phyloP scores from a whole-genome alignment of 129 eudicot species.

The Daucus carota region DNA sequence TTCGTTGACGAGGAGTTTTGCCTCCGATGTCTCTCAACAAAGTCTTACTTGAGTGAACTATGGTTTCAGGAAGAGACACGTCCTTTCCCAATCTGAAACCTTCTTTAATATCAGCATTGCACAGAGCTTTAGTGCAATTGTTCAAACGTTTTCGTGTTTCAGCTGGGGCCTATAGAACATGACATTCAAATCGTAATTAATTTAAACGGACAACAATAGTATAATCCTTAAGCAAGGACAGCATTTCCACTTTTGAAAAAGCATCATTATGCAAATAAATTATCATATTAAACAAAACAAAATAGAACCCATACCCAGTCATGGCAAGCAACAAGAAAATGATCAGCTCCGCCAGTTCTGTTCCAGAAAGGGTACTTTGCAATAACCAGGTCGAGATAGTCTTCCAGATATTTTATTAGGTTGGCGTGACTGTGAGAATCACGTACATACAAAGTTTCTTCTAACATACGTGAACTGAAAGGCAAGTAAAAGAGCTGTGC shows the following conservation, averaged over 20 bases:
- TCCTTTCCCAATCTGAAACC: slow-evolving; percentile 79
- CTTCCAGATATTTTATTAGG: slow-evolving; percentile 36
- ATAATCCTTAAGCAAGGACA: not conserved
- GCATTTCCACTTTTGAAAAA: too few relatives aligned
- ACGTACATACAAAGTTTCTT: slow-evolving; percentile 39
- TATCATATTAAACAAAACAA: too few relatives aligned
- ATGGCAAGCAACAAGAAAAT: slow-evolving; percentile 91
- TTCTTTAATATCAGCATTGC: slow-evolving; percentile 71
- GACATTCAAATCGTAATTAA: not conserved
- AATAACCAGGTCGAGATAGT: slow-evolving; percentile 41
- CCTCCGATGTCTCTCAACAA: slow-evolving; percentile 57
- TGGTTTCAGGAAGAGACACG: slow-evolving; percentile 72
- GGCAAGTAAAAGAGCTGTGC: slow-evolving; percentile 81
- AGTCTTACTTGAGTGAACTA: slow-evolving; percentile 30
- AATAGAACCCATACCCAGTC: slow-evolving; percentile 99
- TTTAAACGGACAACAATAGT: not conserved
- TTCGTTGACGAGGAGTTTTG: slow-evolving; percentile 37
- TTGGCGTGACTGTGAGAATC: slow-evolving; percentile 49
- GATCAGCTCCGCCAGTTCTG: slow-evolving; percentile 86
- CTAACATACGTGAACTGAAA: slow-evolving; percentile 58
- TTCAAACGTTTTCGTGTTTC: slow-evolving; percentile 49
- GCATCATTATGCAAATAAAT: too few relatives aligned
- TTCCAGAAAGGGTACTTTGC: slow-evolving; percentile 75
- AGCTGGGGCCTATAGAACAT: slow-evolving; percentile 50
- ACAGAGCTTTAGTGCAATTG: slow-evolving; percentile 61